Conservation (phyloP, 1,284 basidiomycete genomes). For the Tremellales sp. region DNA sequence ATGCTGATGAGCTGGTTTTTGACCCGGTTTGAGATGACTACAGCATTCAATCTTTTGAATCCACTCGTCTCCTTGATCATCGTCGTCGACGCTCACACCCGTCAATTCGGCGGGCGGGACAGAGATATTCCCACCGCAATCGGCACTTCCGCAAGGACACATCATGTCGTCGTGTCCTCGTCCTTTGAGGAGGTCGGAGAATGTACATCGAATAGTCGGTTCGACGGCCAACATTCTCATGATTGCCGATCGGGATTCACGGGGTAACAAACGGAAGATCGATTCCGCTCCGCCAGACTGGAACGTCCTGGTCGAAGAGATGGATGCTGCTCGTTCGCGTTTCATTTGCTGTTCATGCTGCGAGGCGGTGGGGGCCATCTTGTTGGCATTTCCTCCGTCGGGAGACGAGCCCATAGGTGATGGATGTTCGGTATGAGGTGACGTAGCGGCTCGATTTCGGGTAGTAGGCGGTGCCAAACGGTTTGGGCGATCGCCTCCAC, state of each 20-base stretch:
- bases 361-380: slow-evolving; percentile 4
- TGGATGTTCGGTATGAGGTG: slow-evolving; percentile 6
- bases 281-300: slow-evolving; percentile 84
- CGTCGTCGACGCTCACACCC: slow-evolving; percentile 35
- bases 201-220: slow-evolving; percentile 80
- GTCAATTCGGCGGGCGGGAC: slow-evolving; percentile 44
- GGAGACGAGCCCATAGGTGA: slow-evolving; percentile 3
- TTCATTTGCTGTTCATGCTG: slow-evolving; percentile 36
- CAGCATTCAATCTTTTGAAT: slow-evolving; percentile 69
- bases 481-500: no score
- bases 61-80: slow-evolving; percentile 55
- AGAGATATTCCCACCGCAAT: slow-evolving; percentile 49
- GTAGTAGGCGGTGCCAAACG: slow-evolving; percentile 1
- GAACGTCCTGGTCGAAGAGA: slow-evolving; percentile 57
- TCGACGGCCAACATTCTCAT: slow-evolving; percentile 93
- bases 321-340: slow-evolving; percentile 40
- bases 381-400: not conserved
- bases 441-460: slow-evolving; percentile 17
- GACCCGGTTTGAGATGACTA: slow-evolving; percentile 50
- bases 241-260: slow-evolving; percentile 82
- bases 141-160: slow-evolving; percentile 63
- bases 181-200: slow-evolving; percentile 87
- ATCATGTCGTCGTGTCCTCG: slow-evolving; percentile 67
- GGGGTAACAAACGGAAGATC: slow-evolving; percentile 93
- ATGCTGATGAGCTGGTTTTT: slow-evolving; percentile 38